Evolutionary conservation across 306 rosid species (phyloP), one percentile per base, ranked within the genome.

Genomic region (Amphicarpaea edgeworthii): DNA sequence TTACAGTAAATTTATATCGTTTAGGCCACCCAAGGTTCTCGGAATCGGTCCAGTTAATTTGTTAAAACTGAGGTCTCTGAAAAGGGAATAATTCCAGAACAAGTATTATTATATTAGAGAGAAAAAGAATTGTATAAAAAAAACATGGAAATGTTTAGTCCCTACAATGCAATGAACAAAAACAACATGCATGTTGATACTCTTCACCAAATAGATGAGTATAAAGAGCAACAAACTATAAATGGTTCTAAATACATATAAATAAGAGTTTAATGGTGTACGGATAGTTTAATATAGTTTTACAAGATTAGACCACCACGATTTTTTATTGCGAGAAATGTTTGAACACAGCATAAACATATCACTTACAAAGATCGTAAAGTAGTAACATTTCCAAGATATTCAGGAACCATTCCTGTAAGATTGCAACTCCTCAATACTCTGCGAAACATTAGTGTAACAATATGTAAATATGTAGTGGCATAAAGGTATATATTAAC

Each of bases 301-400:
- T n/a, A n/a, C n/a, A n/a, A n/a, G n/a, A n/a, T n/a, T n/a, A n/a
- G n/a, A n/a, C n/a, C n/a, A n/a, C n/a, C n/a, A n/a, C n/a, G n/a
- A n/a, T n/a, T n/a, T n/a, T n/a, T n/a, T n/a, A n/a, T n/a, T n/a
- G 24, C 17, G 23, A 32, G 3, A 73, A 66, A 68, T 28, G 30
- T 37, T 23, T 17, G 2, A 17, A 45, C 26, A 41, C 43, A 53
- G 3, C 26, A 8, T 65, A 65, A 53, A 7, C 61, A 70, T n/a
- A n/a, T 68, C 12, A 57, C 96, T 83, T 49, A 88, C 97, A 92
- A 75, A 59, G 77, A 70, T 81, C 55, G 76, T 75, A 92, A 79
- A 2, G 4, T 68, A 1, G 38, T 51, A 61, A 92, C 66, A 6
- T 58, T 9, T 53, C 77, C 88, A 6, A 92, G 85, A 81, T 74